Conservation (phyloP, 306 rosid species). For the Leucaena leucocephala region DNA sequence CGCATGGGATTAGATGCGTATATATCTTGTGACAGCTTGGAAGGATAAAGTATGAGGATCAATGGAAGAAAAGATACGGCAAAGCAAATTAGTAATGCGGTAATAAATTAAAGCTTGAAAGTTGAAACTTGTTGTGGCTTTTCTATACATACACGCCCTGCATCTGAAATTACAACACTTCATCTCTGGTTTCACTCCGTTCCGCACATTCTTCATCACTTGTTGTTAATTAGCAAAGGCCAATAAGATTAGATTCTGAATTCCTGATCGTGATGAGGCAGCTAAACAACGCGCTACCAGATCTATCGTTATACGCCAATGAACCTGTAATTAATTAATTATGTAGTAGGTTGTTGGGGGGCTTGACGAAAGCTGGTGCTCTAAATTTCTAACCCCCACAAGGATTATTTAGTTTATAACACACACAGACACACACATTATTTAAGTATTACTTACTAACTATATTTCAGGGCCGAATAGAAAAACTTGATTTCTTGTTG, state of each 20-base stretch:
- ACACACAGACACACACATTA: background rate
- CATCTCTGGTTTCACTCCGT: background rate
- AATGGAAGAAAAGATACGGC: background rate
- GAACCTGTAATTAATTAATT: constrained; percentile 35
- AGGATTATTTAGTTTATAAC: background rate
- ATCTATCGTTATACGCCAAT: constrained; percentile 33
- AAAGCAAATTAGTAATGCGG: background rate
- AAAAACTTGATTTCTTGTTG: background rate
- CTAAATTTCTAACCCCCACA: constrained; percentile 6
- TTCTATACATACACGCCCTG: constrained; percentile 7
- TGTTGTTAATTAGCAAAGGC: background rate
- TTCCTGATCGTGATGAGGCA: background rate
- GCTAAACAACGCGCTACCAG: background rate
- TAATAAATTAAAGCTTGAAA: constrained; percentile 16
- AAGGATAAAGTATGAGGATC: constrained; percentile 5
- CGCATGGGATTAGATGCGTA: constrained; percentile 36
- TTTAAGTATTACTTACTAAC: no score
- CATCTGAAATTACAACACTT: background rate
- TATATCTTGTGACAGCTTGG: background rate
- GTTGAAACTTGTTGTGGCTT: constrained; percentile 28
- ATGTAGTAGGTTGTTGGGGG: constrained; percentile 36
- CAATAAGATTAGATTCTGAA: background rate
- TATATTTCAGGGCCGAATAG: no score
- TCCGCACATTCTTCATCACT: background rate
- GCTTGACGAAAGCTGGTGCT: constrained; percentile 21